Conservation (phyloP, 2,329 filamentous ascomycete species). For the Scytalidium lignicola region DNA sequence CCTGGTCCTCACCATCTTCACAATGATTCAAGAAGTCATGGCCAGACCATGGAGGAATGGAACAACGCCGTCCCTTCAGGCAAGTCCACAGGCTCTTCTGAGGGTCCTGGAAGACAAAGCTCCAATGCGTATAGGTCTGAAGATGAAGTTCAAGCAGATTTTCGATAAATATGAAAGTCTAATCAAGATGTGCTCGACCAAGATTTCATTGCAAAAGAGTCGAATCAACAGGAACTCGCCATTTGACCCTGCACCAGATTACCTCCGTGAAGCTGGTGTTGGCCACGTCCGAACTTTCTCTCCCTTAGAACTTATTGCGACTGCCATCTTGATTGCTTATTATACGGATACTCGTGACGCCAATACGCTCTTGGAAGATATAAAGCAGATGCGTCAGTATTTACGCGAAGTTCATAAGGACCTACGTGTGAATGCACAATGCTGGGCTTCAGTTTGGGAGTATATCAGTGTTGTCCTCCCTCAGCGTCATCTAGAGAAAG, state of each 20-base stretch:
- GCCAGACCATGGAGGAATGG: conserved; percentile 8
- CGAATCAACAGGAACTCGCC: conserved; percentile 20
- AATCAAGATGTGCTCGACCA: conserved; percentile 22
- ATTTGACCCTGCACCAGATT: conserved; percentile 24
- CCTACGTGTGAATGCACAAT: conserved; percentile 28
- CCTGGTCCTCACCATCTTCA: conserved; percentile 29
- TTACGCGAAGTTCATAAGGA: conserved; percentile 28
- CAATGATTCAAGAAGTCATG: conserved; percentile 28
- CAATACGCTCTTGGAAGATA: conserved; percentile 26
- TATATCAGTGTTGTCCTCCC: conserved; percentile 21
- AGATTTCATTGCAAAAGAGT: conserved; percentile 16
- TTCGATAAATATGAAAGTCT: conserved; percentile 29
- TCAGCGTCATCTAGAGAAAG: neutral
- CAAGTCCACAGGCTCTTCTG: conserved; percentile 24
- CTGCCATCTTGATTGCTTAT: conserved; percentile 26
- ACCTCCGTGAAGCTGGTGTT: conserved; percentile 18
- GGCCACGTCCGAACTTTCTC: conserved; percentile 29
- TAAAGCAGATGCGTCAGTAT: conserved; percentile 26
- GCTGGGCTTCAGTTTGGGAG: conserved; percentile 27
- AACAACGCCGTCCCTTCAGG: conserved; percentile 21
- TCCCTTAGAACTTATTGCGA: conserved; percentile 29
- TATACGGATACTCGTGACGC: conserved; percentile 24
- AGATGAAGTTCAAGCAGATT: conserved; percentile 23
- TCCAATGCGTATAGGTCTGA: conserved; percentile 22
- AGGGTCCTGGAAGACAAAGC: conserved; percentile 25